Base-by-base conservation (phyloP, 352 stramenopile genomes). In the Pythium apleroticum region DNA sequence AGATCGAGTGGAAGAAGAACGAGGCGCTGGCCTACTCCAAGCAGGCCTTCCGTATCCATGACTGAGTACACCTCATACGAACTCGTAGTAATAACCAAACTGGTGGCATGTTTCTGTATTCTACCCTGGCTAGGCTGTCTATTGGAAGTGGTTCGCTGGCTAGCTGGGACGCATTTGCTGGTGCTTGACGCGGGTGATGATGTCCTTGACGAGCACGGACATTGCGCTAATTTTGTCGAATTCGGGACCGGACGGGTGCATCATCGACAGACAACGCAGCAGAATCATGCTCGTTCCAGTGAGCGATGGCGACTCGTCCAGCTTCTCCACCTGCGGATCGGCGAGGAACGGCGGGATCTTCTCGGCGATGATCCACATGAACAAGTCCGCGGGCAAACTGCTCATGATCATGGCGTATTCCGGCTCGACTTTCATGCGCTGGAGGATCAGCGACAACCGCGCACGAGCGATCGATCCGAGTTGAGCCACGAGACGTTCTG, bases 321-420 rank as follows among this genome's bases (percentile, higher is more conserved):
- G 63, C 22, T 84, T 81, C 56, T 81, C 79, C 25, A 95, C 84
- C 27, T 87, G 64, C 0, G 67, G 48, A 53, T 95, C 84, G 14
- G 78, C 76, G 1, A 83, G 63, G 35, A 93, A 75, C 12, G 81
- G 80, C 52, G 78, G 75, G 20, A 76, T 64, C 39, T 68, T 74
- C 41, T 87, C 75, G 31, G 63, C 86, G 19, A 83, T 77, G 22
- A 95, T 77, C 86, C 86, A 95, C 50, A 74, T 63, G 56, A 89
- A 92, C 43, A 89, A 66, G 62, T 95, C 83, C 0, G 84, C 86
- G n/a, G 83, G 86, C 37, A 95, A 37, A 54, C 89, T 76, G 66
- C 84, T 91, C 86, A 95, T 93, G 39, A 95, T 49, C 52, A 87
- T 81, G 22, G 80, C 86, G 33, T 84, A 95, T 67, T 92, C 78